Percentiles rank a stretch among this genome's conserved stretches.
Evolutionary conservation across 192 early-diverging fungal genomes (phyloP).

Genomic region (Entomortierella lignicola): DNA sequence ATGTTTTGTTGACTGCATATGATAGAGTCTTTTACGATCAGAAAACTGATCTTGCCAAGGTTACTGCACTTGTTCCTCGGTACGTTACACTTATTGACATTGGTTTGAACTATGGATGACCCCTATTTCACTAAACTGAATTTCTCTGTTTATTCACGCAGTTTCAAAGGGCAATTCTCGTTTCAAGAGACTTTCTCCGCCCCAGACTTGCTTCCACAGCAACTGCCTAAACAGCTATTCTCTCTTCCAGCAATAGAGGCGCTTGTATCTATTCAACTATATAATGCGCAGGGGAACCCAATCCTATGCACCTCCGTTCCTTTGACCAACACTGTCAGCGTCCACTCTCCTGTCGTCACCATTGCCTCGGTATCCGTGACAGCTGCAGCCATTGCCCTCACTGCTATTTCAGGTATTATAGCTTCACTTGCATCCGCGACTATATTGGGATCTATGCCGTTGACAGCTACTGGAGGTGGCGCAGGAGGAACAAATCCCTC

Average conservation of each 20-base stretch:
- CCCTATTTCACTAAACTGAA: not conserved
- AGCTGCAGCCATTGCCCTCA: conserved; percentile 11
- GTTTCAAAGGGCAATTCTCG: conserved; percentile 32
- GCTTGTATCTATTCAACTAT: conserved; percentile 30
- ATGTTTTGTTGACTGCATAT: conserved; percentile 27
- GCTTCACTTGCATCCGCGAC: conserved; percentile 39
- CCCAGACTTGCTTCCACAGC: conserved; percentile 17
- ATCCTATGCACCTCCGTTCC: conserved; percentile 39
- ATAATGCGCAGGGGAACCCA: conserved; percentile 9
- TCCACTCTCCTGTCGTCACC: conserved; percentile 29
- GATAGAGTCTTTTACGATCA: conserved; percentile 44
- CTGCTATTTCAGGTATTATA: conserved; percentile 20
- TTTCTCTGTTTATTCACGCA: not conserved
- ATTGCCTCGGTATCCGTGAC: conserved; percentile 31
- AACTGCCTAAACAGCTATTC: conserved; percentile 40
- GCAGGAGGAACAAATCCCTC: not conserved
- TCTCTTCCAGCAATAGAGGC: conserved; percentile 42
- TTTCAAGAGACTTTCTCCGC: conserved; percentile 35
- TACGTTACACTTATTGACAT: not conserved
- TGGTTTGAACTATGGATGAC: not conserved
- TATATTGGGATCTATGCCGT: conserved; percentile 18
- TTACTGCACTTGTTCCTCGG: conserved; percentile 7
- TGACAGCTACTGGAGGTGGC: conserved; percentile 4
- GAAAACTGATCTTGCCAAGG: conserved; percentile 14
- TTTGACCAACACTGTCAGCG: conserved; percentile 34